Base-by-base conservation (phyloP, 208 protist genomes). In the Trypanosoma scelopori region DNA sequence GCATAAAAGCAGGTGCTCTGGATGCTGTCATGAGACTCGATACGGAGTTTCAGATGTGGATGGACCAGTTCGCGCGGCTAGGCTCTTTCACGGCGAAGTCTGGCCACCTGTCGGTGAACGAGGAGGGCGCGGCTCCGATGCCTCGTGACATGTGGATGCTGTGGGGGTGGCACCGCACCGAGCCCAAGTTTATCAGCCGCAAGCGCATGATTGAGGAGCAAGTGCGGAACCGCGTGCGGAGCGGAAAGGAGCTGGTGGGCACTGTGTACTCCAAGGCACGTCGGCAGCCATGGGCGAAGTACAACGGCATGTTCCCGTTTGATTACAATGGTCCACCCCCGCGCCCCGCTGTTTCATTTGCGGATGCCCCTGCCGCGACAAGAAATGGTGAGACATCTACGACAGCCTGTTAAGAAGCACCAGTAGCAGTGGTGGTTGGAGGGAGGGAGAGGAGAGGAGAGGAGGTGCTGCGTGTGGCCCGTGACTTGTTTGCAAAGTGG, bases 21-120 rank as follows among this genome's bases (percentile, higher is more conserved):
- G 65, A 50, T 42, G 69, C 89, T 11, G 82, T 94, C 0, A 84
- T 94, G 81, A 79, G 91, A 6, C 71, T 92, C n/a, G 91, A 96
- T 62, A 92, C 85, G 11, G 91, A 96, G 77, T 92, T 94, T 55
- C 55, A 58, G 22, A 96, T 96, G 91, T 96, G 91, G 89, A 89
- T 93, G 86, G 84, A 93, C 58, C 91, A 96, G 67, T 69, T 96
- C 4, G 83, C 92, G 15, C 91, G 88, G 27, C 57, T 96, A 16
- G 91, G 91, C 53, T 94, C 91, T 53, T 96, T 96, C 70, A 92
- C 88, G 12, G 65, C 80, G 23, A 57, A 45, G 28, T 65, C 25
- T 1, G 91, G 91, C 12, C 85, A 85, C 59, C 72, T 96, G 6
- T 89, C 88, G 3, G 79, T 91, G 23, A 90, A 88, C 39, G 87